Conservation (phyloP, 352 stramenopile genomes). For the Phytophthora constricta region DNA sequence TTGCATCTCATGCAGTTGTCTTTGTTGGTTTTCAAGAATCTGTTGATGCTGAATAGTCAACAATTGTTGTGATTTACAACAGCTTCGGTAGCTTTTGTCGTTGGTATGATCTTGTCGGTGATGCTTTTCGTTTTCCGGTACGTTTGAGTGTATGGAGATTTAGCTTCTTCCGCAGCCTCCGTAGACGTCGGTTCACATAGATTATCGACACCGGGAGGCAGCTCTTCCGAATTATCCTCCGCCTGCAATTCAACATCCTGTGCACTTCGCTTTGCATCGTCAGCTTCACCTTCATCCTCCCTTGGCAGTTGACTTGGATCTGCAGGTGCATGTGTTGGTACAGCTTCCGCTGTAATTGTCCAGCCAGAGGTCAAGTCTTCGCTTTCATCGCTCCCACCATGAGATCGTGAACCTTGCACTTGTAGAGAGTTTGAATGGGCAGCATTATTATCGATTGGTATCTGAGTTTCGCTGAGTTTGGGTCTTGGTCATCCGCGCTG, state of each 20-base stretch:
- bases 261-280: background rate
- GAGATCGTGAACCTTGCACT: background rate
- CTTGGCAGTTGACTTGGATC: conserved; percentile 14
- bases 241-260: background rate
- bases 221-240: conserved; percentile 6
- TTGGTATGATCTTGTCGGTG: conserved; percentile 17
- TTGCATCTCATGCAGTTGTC: conserved; percentile 75
- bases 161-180: conserved; percentile 1
- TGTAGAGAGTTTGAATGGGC: background rate
- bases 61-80: conserved; percentile 70
- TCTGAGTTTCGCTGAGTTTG: conserved; percentile 1
- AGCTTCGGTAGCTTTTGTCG: conserved; percentile 42
- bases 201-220: conserved; percentile 3
- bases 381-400: conserved; percentile 13
- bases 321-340: conserved; percentile 7
- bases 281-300: conserved; percentile 9
- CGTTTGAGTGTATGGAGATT: conserved; percentile 4
- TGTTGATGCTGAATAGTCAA: conserved; percentile 79
- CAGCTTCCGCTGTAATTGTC: conserved; percentile 31
- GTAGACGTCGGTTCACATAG: conserved; percentile 9
- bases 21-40: conserved; percentile 79
- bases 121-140: conserved; percentile 15
- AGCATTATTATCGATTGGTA: conserved; percentile 5
- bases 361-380: conserved; percentile 28
- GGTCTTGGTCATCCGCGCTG: conserved; percentile 3